A percentile compares a stretch with the other conserved stretches of the same genome.
Conservation (phyloP, 768 basidiomycete species). For the Lactarius hatsudake region DNA sequence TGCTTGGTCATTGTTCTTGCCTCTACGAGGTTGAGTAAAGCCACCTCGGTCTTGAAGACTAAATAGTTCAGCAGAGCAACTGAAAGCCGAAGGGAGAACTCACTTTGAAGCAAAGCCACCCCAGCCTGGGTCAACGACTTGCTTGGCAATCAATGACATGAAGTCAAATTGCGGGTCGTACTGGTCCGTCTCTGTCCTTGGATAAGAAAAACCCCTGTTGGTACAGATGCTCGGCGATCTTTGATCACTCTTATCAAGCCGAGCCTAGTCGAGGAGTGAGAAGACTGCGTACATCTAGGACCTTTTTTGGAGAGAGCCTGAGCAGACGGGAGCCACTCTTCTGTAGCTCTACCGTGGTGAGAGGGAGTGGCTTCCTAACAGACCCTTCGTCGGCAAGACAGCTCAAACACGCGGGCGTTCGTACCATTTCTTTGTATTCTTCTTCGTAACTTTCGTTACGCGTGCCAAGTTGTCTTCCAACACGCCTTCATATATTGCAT, state of each 20-base stretch:
- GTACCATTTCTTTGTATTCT: slow-evolving; percentile 91
- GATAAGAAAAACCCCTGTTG: slow-evolving; percentile 97
- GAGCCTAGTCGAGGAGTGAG: not conserved
- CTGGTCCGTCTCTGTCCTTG: slow-evolving; percentile 97
- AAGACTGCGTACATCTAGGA: slow-evolving; percentile 71
- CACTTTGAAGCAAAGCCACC: slow-evolving; percentile 80
- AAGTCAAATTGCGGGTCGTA: slow-evolving; percentile 95
- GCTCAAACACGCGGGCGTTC: slow-evolving; percentile 27
- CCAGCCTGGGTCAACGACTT: slow-evolving; percentile 78
- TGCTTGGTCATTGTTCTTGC: slow-evolving; percentile 96
- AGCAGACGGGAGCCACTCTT: slow-evolving; percentile 93
- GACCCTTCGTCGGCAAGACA: not conserved
- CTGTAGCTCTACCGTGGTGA: slow-evolving; percentile 97
- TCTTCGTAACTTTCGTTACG: slow-evolving; percentile 78
- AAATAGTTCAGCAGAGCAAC: slow-evolving; percentile 6
- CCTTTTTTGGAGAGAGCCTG: slow-evolving; percentile 82
- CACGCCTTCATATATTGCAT: slow-evolving; percentile 70
- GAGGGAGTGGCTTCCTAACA: slow-evolving; percentile 87
- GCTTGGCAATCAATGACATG: slow-evolving; percentile 80
- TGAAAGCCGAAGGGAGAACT: slow-evolving; percentile 30
- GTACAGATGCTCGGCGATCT: slow-evolving; percentile 94
- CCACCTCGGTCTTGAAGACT: slow-evolving; percentile 58
- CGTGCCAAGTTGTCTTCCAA: slow-evolving; percentile 59
- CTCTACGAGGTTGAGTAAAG: slow-evolving; percentile 74
- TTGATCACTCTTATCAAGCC: slow-evolving; percentile 6